Evolutionary conservation across 1,284 basidiomycete genomes (phyloP).

Genomic region (Melanopsichium pennsylvanicum): DNA sequence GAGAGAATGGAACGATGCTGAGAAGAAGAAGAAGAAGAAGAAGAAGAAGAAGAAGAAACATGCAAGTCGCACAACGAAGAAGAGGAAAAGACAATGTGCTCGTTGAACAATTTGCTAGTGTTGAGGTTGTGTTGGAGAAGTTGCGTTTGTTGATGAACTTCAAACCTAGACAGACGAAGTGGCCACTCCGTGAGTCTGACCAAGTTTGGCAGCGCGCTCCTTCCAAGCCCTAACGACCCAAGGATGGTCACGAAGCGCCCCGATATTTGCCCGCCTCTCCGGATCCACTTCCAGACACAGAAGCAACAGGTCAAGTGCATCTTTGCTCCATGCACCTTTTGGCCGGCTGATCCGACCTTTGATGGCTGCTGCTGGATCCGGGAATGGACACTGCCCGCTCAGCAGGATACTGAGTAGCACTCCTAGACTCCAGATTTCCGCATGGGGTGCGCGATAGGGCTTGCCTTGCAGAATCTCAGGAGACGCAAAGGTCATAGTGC

Average conservation of each 20-base stretch:
- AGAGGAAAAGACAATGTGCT: too few species aligned
- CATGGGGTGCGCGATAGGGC: constrained; percentile 74
- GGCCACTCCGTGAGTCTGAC: not conserved
- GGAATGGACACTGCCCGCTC: constrained; percentile 84
- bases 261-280: constrained; percentile 74
- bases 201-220: constrained; percentile 38
- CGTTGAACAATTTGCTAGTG: too few species aligned
- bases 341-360: constrained; percentile 67
- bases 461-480: constrained; percentile 81
- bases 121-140: not conserved
- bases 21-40: not conserved
- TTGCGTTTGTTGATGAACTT: not conserved
- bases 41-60: constrained; percentile 8
- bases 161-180: not conserved
- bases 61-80: constrained; percentile 1
- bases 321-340: constrained; percentile 53
- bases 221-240: constrained; percentile 72
- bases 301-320: constrained; percentile 72
- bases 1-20: too few species aligned
- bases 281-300: constrained; percentile 80
- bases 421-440: constrained; percentile 91
- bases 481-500: constrained; percentile 63
- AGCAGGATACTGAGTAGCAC: constrained; percentile 85
- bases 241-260: constrained; percentile 76
- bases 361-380: constrained; percentile 75